Percentiles rank a stretch among this genome's conserved stretches.
phyloP scores from a whole-genome alignment of 228 moss, liverwort and hornwort species.

The Sphagnum magellanicum region DNA sequence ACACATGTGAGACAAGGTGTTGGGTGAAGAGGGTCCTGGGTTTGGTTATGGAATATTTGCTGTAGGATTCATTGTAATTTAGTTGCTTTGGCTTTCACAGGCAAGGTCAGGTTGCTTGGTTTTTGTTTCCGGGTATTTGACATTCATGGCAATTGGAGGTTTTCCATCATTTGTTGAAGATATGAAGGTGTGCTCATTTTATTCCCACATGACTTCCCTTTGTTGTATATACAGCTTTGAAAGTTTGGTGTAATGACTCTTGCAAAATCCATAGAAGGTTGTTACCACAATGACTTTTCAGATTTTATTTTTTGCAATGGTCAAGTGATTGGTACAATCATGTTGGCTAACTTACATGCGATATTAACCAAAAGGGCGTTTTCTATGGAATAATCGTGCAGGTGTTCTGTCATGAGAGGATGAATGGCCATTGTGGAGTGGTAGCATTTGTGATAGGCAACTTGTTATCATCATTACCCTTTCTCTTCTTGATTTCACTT shows the following conservation, averaged over 20 bases:
- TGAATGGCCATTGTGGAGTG: slow-evolving; percentile 53
- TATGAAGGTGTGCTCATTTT: slow-evolving; percentile 1
- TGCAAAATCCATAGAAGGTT: too few species aligned
- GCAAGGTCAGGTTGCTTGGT: slow-evolving; percentile 1
- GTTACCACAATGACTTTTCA: too few species aligned
- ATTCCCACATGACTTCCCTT: not conserved
- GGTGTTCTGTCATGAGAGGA: slow-evolving; percentile 37
- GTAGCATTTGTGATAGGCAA: slow-evolving; percentile 53
- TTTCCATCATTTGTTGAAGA: slow-evolving; percentile 7
- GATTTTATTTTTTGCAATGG: too few species aligned
- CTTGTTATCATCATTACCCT: slow-evolving; percentile 42
- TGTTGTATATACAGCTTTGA: too few species aligned
- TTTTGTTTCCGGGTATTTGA: slow-evolving; percentile 2
- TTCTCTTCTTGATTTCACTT: slow-evolving; percentile 43
- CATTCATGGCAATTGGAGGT: slow-evolving; percentile 7
- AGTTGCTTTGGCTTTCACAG: not conserved
- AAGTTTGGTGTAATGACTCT: not conserved
- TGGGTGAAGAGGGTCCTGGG: too few species aligned
- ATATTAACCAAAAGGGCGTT: too few species aligned
- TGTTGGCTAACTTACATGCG: too few species aligned
- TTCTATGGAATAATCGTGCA: not conserved
- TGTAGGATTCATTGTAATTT: not conserved
- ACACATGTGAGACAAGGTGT: too few species aligned
- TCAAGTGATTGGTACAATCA: too few species aligned
- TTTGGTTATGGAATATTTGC: not conserved